phyloP scores from a whole-genome alignment of 768 basidiomycete genomes.

The Leucosporidium creatinivorum region DNA sequence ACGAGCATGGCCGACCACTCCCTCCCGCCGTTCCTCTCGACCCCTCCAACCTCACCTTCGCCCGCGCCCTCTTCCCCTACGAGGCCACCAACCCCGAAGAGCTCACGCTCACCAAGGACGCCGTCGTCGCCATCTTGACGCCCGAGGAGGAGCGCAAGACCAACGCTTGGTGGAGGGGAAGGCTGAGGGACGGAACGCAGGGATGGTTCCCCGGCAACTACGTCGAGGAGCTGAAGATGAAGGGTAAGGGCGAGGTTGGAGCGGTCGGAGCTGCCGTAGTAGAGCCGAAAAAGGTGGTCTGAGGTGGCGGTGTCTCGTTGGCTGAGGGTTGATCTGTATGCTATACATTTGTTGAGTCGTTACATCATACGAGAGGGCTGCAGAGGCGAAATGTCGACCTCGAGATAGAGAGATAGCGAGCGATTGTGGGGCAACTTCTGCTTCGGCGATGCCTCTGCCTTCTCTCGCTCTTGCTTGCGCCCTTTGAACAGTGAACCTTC shows the following conservation, averaged over 20 bases:
- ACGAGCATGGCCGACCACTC: conserved; percentile 35
- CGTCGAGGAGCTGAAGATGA: conserved; percentile 48
- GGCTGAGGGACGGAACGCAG: conserved; percentile 80
- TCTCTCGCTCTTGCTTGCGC: no score
- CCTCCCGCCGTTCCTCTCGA: conserved; percentile 45
- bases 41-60: conserved; percentile 74
- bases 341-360: no score
- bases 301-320: background rate
- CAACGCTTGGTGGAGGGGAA: conserved; percentile 89
- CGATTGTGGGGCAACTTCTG: no score
- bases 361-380: no score
- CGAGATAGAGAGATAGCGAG: no score
- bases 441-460: no score
- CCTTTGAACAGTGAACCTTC: no score
- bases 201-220: conserved; percentile 94
- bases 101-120: conserved; percentile 72
- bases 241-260: background rate
- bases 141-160: conserved; percentile 62
- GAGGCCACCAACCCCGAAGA: conserved; percentile 60
- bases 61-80: conserved; percentile 72
- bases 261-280: background rate
- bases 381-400: no score
- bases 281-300: background rate
- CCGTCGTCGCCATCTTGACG: conserved; percentile 84
- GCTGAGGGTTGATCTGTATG: background rate